Conservation (phyloP, 116 monocot species). For the Dioscorea cayenensis region DNA sequence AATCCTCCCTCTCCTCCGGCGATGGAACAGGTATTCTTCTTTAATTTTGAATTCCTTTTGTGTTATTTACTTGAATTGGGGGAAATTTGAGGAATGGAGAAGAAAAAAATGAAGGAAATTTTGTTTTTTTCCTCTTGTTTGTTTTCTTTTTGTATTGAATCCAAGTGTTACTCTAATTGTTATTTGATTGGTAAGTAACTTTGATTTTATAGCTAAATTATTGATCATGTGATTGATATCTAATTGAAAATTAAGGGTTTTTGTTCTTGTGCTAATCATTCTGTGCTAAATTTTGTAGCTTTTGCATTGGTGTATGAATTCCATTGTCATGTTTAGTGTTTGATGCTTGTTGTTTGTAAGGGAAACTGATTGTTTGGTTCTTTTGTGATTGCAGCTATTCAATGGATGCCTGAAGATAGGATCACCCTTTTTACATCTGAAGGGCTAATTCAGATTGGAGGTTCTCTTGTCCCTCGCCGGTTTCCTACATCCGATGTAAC, state of each 20-base stretch:
- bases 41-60: background rate
- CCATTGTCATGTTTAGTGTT: background rate
- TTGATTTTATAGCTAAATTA: no score
- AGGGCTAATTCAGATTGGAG: conserved; percentile 90
- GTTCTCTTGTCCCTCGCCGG: conserved; percentile 76
- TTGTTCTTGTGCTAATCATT: no score
- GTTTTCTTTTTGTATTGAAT: background rate
- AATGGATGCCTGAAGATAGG: conserved; percentile 85
- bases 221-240: background rate
- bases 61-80: background rate
- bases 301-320: background rate
- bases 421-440: conserved; percentile 87
- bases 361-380: background rate
- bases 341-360: background rate
- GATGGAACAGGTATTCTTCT: conserved; percentile 19
- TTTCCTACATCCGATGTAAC: conserved; percentile 54
- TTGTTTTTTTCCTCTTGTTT: background rate
- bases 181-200: no score
- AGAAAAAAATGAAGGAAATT: background rate
- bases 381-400: conserved; percentile 42
- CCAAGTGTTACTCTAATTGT: no score
- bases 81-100: no score
- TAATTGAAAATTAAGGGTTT: background rate
- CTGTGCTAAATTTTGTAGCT: background rate
- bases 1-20: conserved; percentile 31